Base-by-base conservation (phyloP, 257 asterid species). In the Rubia yunnanensis region DNA sequence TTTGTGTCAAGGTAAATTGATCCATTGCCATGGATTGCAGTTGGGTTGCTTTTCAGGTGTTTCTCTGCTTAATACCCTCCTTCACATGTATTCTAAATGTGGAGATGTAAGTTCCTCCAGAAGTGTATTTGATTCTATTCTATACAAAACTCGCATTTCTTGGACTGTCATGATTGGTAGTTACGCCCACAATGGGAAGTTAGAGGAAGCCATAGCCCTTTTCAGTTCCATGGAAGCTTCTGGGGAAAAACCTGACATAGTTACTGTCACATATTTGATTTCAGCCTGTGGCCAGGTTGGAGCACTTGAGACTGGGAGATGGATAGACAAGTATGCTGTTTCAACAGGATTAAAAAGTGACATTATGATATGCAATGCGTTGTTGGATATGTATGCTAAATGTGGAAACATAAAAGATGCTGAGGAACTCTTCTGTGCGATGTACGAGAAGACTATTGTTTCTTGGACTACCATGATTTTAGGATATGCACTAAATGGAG, bases 131-230 rank as follows among this genome's bases (percentile, higher is more conserved):
- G 72, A 80, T 60, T 60, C 56, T 53, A 81, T 90, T 82, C 18
- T 26, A 28, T 74, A 46, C 73, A 79, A 75, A 60, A 85, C 94
- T 0, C 60, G 77, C 11, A 77, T 87, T 70, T 73, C 97, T 7
- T 90, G 97, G 95, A 89, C 94, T 3, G 81, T 79, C 36, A 82
- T 87, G 82, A 82, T 90, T 15, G 86, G 86, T 48, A 86, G 90
- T 23, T 85, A 81, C 58, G 67, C 88, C 30, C 86, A 77, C 26
- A 73, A 64, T 27, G 92, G 94, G 36, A 79, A 84, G 69, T 48
- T 87, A 56, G 81, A 80, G 1, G 83, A 78, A 65, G 88, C 88
- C 0, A 22, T 79, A 46, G 66, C 72, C 17, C 52, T 87, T 74
- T 82, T 90, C 76, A 64, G 27, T 44, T 68, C 75, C 35, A 87